These are phyloP conservation scores for Globisporangium abappressorium DNA, from an alignment of 352 stramenopile genomes.

Conservation along the genomic window DNA sequence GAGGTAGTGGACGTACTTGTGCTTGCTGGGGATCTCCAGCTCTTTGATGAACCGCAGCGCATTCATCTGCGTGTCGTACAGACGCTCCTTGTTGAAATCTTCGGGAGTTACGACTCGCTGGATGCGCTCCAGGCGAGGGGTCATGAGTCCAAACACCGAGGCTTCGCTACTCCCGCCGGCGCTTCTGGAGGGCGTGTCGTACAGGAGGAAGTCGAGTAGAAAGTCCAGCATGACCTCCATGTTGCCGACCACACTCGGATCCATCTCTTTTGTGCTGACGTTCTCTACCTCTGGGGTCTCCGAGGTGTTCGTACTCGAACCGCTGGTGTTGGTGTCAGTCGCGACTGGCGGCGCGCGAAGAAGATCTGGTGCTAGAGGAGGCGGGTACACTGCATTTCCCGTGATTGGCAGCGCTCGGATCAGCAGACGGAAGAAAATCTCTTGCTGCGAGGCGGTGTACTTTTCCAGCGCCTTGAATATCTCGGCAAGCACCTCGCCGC, in stretches of 20 bases:
- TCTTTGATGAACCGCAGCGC: slow-evolving; percentile 64
- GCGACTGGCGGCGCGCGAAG: slow-evolving; percentile 1
- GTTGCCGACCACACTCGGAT: slow-evolving; percentile 20
- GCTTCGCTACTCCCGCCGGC: slow-evolving; percentile 13
- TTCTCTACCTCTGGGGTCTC: neutral
- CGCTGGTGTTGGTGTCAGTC: neutral
- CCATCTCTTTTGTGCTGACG: slow-evolving; percentile 3
- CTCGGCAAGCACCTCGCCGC: slow-evolving; percentile 31
- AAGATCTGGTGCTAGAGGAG: slow-evolving; percentile 6
- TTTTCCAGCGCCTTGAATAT: slow-evolving; percentile 31
- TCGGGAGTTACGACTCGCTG: slow-evolving; percentile 37
- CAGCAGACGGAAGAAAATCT: slow-evolving; percentile 64
- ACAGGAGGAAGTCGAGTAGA: slow-evolving; percentile 65
- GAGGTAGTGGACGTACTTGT: slow-evolving; percentile 52
- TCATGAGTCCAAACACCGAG: slow-evolving; percentile 40
- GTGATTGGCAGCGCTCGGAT: slow-evolving; percentile 44
- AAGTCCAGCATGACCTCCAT: slow-evolving; percentile 64
- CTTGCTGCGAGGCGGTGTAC: slow-evolving; percentile 42
- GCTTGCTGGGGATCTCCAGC: slow-evolving; percentile 29
- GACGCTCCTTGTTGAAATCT: slow-evolving; percentile 35
- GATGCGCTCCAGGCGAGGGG: slow-evolving; percentile 46
- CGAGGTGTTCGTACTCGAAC: neutral
- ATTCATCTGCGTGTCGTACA: slow-evolving; percentile 64
- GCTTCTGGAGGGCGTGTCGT: slow-evolving; percentile 27
- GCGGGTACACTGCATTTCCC: slow-evolving; percentile 21